Conservation (phyloP, 768 basidiomycete species). For the Wakefieldia striispora region DNA sequence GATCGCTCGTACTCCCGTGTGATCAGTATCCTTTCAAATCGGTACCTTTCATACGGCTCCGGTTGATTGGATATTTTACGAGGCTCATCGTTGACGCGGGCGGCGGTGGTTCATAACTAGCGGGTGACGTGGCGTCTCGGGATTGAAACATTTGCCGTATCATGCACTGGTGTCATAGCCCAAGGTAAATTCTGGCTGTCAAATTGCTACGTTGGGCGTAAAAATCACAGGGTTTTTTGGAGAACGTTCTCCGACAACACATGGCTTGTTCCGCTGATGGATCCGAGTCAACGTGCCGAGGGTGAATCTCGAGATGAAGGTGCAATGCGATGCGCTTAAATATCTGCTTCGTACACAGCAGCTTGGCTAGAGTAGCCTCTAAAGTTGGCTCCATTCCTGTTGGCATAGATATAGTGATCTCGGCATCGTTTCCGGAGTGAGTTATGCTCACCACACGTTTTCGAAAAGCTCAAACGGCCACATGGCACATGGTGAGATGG, state of each 20-base stretch:
- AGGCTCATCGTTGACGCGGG: not conserved
- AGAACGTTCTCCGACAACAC: too few species aligned
- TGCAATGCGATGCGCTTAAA: too few species aligned
- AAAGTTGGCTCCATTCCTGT: not conserved
- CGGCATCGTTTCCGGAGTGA: not conserved
- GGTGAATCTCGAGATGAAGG: too few species aligned
- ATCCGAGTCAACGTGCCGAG: too few species aligned
- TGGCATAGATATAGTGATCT: not conserved
- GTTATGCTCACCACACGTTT: not conserved
- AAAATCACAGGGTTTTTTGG: too few species aligned
- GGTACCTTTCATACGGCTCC: conserved; percentile 1
- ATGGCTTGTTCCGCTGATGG: too few species aligned
- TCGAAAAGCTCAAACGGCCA: not conserved
- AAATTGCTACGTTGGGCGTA: too few species aligned
- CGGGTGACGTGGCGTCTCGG: not conserved
- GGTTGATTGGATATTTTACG: not conserved
- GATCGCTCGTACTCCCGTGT: not conserved
- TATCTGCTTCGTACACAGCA: not conserved
- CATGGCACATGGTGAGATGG: conserved; percentile 3
- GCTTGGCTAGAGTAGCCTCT: not conserved
- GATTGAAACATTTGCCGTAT: not conserved
- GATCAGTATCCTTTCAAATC: not conserved
- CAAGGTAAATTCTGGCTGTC: too few species aligned
- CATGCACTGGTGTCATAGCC: too few species aligned
- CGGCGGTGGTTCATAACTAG: not conserved